These are phyloP conservation scores for Fusarium tanahbumbuense DNA, from an alignment of 2,329 filamentous ascomycete species.

Conservation along the genomic window DNA sequence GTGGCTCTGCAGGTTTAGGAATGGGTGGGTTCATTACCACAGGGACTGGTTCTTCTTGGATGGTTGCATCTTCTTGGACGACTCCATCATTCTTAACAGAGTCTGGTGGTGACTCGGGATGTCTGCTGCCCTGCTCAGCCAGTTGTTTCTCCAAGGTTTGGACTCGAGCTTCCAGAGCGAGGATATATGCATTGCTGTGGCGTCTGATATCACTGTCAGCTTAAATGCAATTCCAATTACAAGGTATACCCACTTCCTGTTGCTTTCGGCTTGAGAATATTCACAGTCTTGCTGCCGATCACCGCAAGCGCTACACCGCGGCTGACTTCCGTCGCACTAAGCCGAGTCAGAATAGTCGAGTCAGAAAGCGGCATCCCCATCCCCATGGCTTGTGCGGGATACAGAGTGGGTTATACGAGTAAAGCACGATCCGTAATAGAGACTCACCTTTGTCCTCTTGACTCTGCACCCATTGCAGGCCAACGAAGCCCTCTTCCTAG, in stretches of 20 bases:
- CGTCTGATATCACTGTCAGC: not conserved
- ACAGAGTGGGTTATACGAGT: not conserved
- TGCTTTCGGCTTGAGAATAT: slow-evolving; percentile 12
- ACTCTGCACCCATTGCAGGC: slow-evolving; percentile 10
- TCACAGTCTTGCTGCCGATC: slow-evolving; percentile 11
- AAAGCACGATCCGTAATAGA: not conserved
- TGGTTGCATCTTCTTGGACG: not conserved
- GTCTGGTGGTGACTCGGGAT: not conserved
- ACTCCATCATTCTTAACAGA: not conserved
- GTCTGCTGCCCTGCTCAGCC: not conserved
- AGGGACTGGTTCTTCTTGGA: not conserved
- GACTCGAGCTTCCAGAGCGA: slow-evolving; percentile 7
- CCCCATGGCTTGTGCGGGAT: too few species aligned
- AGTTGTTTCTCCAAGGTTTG: slow-evolving; percentile 6
- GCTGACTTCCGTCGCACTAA: slow-evolving; percentile 15
- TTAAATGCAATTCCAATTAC: accelerated
- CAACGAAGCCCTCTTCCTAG: slow-evolving; percentile 13
- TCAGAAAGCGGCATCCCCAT: not conserved
- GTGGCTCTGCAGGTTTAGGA: not conserved
- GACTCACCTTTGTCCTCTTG: slow-evolving; percentile 15
- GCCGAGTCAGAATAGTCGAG: not conserved
- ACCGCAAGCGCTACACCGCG: slow-evolving; percentile 7
- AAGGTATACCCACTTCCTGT: not conserved
- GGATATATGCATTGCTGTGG: slow-evolving; percentile 11
- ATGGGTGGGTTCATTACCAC: not conserved